Percentiles rank a stretch among this genome's conserved stretches.
These are phyloP conservation scores for Rhynchospora tenuis DNA, from an alignment of 176 grass and related monocot genomes.

Conservation along the genomic window DNA sequence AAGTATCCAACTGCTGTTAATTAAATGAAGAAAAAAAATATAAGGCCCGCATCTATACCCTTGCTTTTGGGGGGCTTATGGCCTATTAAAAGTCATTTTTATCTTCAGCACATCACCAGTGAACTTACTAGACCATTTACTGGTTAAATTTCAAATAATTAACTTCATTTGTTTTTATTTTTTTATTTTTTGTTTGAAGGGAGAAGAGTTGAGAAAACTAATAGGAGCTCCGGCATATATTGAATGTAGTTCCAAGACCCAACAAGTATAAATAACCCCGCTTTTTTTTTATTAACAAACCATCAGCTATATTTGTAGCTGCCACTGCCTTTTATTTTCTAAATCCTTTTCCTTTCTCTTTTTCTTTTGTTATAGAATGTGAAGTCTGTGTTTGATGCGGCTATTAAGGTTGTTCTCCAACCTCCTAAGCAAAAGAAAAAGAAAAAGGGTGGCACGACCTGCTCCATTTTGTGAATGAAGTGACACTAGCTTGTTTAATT, in stretches of 20 bases:
- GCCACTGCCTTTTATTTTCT: conserved; percentile 8
- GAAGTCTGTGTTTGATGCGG: conserved; percentile 69
- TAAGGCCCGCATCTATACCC: neutral
- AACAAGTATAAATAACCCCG: conserved; percentile 42
- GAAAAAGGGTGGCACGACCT: conserved; percentile 49
- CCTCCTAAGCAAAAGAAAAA: conserved; percentile 67
- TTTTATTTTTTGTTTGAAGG: conserved; percentile 30
- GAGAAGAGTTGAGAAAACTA: conserved; percentile 68
- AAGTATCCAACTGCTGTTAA: neutral
- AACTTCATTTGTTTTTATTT: neutral
- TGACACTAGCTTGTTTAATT: conserved; percentile 5
- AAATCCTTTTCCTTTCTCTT: neutral
- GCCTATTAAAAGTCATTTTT: neutral
- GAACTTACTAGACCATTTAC: neutral
- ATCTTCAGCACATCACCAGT: neutral
- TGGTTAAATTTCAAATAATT: neutral
- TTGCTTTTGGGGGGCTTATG: neutral
- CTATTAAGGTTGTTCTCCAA: conserved; percentile 80
- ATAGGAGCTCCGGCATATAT: conserved; percentile 61
- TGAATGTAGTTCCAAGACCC: conserved; percentile 73
- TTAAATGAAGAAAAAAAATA: neutral
- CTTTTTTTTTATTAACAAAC: neutral
- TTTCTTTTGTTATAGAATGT: conserved; percentile 42
- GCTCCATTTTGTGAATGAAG: conserved; percentile 57
- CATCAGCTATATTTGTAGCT: conserved; percentile 13